Base-by-base conservation (phyloP, 2,329 filamentous ascomycete species). In the Botrytis fabae region DNA sequence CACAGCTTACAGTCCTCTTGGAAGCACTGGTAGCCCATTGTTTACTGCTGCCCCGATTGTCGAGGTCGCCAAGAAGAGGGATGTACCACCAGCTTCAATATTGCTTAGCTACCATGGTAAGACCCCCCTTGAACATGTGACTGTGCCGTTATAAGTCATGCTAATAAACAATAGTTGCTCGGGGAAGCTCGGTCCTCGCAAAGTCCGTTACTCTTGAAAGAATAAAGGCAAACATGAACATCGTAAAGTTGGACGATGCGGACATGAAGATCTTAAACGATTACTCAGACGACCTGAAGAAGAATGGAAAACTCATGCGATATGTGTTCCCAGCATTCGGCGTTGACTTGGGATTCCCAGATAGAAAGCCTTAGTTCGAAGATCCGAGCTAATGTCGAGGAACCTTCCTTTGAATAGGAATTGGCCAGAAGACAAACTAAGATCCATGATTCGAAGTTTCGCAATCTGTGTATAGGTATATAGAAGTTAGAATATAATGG, bases 31-130 rank as follows among this genome's bases (percentile, higher is more conserved):
- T 16, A 77, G 77, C 44, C 80, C 80, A 6, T 83, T 93, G 75
- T 83, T 92, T 76, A 86, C 86, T 73, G 89, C 88, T 81, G 85
- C 87, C 4, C 77, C 88, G 86, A 76, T 90, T 86, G 81, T 91
- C 69, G 86, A 89, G 82, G 84, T 92, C 70, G 89, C 92, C 32
- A 86, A 90, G 81, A 89, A 90, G 83, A 87, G 89, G 78, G 84
- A 87, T 51, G 86, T 87, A 46, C 86, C 85, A 78, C 85, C 90
- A n/a, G 86, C 87, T 0, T 87, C 88, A 1, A 85, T 94, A 2
- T 83, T 94, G 70, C 82, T 95, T 72, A 93, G 91, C 82, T 94
- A 92, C 79, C 91, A 94, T 79, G 84, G 91, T 92, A 83, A 80
- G 88, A 83, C 8, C 16, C 25, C 25, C 70, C 54, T 18, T 28